Evolutionary conservation across 1,139 yeast genomes (phyloP).

Genomic region (Tardiomyces depauwii): DNA sequence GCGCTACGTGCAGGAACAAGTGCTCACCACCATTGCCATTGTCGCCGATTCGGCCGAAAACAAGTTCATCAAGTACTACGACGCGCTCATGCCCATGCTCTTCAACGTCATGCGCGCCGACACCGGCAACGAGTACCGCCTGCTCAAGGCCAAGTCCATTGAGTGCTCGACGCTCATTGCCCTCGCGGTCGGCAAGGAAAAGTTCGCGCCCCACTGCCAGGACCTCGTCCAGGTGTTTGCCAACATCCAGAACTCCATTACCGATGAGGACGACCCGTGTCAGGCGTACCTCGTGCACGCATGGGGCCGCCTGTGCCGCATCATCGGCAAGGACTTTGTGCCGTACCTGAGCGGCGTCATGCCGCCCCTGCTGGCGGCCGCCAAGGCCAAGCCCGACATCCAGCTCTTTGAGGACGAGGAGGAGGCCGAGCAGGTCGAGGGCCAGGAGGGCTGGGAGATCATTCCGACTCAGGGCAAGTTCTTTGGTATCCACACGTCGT

Average conservation of each 20-base stretch:
- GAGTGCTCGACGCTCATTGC: constrained; percentile 95
- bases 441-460: constrained; percentile 93
- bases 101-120: constrained; percentile 70
- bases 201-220: constrained; percentile 64
- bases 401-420: constrained; percentile 79
- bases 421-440: constrained; percentile 70
- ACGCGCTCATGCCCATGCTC: constrained; percentile 85
- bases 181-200: constrained; percentile 91
- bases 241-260: constrained; percentile 42
- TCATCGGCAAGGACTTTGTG: constrained; percentile 74
- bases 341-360: constrained; percentile 84
- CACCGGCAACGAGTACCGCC: constrained; percentile 67
- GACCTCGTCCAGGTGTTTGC: constrained; percentile 68
- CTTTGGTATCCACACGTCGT: constrained; percentile 87
- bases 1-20: constrained; percentile 94
- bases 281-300: constrained; percentile 84
- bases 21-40: constrained; percentile 88
- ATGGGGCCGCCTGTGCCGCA: constrained; percentile 89
- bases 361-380: constrained; percentile 77
- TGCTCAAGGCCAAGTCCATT: constrained; percentile 83
- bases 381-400: constrained; percentile 83
- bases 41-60: constrained; percentile 97
- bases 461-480: constrained; percentile 85
- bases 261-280: constrained; percentile 66
- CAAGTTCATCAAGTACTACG: constrained; percentile 83